Percentiles rank a stretch among this genome's conserved stretches.
These are phyloP conservation scores for Karstenula rhodostoma DNA, from an alignment of 2,329 filamentous ascomycete species.

Conservation along the genomic window DNA sequence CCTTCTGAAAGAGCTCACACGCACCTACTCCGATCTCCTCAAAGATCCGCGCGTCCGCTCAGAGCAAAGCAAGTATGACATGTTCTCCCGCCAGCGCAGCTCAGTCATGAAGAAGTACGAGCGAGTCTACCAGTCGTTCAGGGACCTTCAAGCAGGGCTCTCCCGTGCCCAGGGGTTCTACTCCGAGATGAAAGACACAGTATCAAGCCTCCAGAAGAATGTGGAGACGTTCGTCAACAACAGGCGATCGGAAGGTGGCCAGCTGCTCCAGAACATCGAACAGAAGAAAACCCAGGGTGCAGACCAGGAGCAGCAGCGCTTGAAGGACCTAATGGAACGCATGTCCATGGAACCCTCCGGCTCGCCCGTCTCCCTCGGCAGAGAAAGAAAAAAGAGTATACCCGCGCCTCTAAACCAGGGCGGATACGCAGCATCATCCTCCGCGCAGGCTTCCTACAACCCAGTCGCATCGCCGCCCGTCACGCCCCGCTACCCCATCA, in stretches of 20 bases:
- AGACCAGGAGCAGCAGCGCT: constrained; percentile 83
- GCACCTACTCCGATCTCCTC: constrained; percentile 83
- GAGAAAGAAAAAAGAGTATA: constrained; percentile 47
- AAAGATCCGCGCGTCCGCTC: constrained; percentile 93
- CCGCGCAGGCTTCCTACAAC: constrained; percentile 58
- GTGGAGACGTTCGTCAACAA: constrained; percentile 98
- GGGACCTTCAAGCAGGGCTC: constrained; percentile 86
- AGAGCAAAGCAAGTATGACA: constrained; percentile 95
- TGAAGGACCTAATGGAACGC: constrained; percentile 91
- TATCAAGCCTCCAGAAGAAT: constrained; percentile 91
- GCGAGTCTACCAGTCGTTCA: constrained; percentile 89
- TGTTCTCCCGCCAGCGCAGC: constrained; percentile 81
- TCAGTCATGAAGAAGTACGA: constrained; percentile 87
- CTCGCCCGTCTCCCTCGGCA: constrained; percentile 43
- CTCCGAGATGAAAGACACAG: constrained; percentile 92
- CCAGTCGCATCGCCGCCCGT: constrained; percentile 57
- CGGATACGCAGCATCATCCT: constrained; percentile 47
- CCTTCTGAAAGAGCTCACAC: constrained; percentile 92
- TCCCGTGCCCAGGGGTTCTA: constrained; percentile 93
- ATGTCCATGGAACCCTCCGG: constrained; percentile 78
- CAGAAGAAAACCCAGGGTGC: constrained; percentile 75
- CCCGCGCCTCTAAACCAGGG: constrained; percentile 49
- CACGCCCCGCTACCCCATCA: constrained; percentile 55
- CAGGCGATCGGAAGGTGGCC: constrained; percentile 85
- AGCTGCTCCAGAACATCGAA: constrained; percentile 88